Evolutionary conservation across 2,329 filamentous ascomycete species (phyloP), one percentile per base, ranked within the genome.

Genomic region (Neoscytalidium dimidiatum): DNA sequence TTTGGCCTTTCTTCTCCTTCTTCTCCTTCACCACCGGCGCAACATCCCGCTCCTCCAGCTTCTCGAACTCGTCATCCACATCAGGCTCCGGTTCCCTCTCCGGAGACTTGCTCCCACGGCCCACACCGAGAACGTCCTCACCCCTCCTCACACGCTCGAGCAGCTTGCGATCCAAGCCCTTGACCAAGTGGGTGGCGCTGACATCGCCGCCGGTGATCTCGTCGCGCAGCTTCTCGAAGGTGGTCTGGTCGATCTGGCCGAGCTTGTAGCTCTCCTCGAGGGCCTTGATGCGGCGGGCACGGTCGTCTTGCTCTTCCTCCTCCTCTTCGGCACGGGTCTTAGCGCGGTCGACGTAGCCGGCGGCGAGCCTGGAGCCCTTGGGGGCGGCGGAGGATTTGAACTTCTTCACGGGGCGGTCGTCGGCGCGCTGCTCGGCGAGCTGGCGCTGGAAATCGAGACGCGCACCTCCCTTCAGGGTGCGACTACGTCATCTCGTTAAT

Each of bases 141-240:
- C 90, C 91, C 64, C 84, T 85, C 66, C 85, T 85, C 66, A 91
- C 84, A 69, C 88, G 84, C 75, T 91, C 86, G 29, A 94, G 80
- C 13, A 98, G 81, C 75, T 91, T 90, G 75, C 92, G 91, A 78
- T 99, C 95, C 57, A 99, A 79, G 0, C 95, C 95, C 74, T 97
- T 98, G 53, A 98, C 90, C 69, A 97, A 79, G 82, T 97, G 92
- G 14, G 93, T 96, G 70, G 88, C 92, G 14, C 82, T 82, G 23
- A 94, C 79, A 75, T 96, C 91, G 7, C 94, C 94, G 3, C 93
- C 94, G 0, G 92, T 82, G 64, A 97, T 92, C 70, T 96, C 86
- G 68, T 86, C 86, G 35, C 90, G 83, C 44, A 94, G 77, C 71
- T 85, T 88, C 71, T 94, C 89, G 75, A 96, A 97, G 0, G 89